Evolutionary conservation across 805 yeast genomes (phyloP).

Genomic region (Blastobotrys mokoenaii): DNA sequence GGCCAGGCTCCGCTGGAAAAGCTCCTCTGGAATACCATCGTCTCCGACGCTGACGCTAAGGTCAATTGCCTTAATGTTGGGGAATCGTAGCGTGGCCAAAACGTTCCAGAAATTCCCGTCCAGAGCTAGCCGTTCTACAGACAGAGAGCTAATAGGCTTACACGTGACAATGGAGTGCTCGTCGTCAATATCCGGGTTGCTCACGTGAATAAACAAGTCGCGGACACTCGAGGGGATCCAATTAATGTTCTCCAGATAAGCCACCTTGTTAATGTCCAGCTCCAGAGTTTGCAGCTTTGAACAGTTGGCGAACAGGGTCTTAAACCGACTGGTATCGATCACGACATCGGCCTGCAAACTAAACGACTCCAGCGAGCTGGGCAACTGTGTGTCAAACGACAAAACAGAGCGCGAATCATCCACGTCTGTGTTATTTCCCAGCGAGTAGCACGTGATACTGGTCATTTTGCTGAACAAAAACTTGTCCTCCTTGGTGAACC

Average conservation of each 20-base stretch:
- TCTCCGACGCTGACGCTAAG: neutral
- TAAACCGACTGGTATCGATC: neutral
- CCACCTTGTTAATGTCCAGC: neutral
- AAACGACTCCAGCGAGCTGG: neutral
- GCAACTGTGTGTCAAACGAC: neutral
- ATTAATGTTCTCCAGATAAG: neutral
- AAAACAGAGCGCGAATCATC: neutral
- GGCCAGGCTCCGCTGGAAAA: neutral
- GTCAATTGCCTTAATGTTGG: neutral
- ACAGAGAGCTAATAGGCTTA: neutral
- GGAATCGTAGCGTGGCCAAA: neutral
- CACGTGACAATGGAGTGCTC: neutral
- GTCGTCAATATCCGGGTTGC: neutral
- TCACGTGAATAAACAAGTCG: conserved; percentile 1
- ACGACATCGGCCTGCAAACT: conserved; percentile 1
- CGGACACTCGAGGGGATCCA: neutral
- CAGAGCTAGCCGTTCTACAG: conserved; percentile 1
- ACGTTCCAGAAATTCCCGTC: conserved; percentile 2
- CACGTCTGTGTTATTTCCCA: neutral
- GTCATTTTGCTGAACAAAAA: neutral
- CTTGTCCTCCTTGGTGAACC: neutral
- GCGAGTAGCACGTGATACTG: neutral
- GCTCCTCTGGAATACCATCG: neutral
- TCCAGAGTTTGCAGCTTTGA: neutral
- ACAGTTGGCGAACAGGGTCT: neutral